Evolutionary conservation across 805 yeast species (phyloP), one percentile per base, ranked within the genome.

Genomic region (Kodamaea lidongshanica): DNA sequence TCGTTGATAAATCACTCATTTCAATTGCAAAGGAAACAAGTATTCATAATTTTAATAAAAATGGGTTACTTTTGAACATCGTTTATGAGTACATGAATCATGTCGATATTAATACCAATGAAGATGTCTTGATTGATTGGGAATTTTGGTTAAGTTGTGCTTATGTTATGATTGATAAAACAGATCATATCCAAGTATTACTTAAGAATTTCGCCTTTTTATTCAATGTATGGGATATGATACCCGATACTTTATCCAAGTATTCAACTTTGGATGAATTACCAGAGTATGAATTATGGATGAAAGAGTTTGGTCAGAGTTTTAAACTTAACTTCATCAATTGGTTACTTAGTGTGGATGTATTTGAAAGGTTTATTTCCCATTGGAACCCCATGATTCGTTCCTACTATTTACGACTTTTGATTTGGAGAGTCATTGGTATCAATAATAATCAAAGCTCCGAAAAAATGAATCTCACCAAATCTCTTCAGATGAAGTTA

Each of bases 371-470:
- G 27, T 72, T 70, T 37, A 75, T 85, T 45, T 70, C 77, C 21
- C 94, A 86, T 53, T 86, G 94, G 85, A 72, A 77, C 45, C 87
- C 94, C 3, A 52, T 84, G 11, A 77, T 83, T 14, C 61, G 95
- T 20, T 69, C 80, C 4, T 81, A 77, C 45, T 85, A 77, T 50
- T 62, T 72, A 27, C 61, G 87, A 23, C 61, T 85, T 13, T 36
- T 85, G 11, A 65, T 83, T 27, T 85, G 89, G 81, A 70, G 84
- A 39, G 52, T 79, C 25, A 52, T 58, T 48, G 60, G 78, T 37
- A 33, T 59, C 24, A 60, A 62, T 39, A 61, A 60, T 41, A 52
- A 43, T 39, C 63, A 59, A 33, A 49, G 55, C n/a, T 54, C 65
- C 1, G 39, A 41, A 13, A 41, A 56, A 27, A 48, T 61, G 6